Evolutionary conservation across 495 filamentous ascomycete species (phyloP), one percentile per base, ranked within the genome.

Genomic region (Talaromyces ruber): DNA sequence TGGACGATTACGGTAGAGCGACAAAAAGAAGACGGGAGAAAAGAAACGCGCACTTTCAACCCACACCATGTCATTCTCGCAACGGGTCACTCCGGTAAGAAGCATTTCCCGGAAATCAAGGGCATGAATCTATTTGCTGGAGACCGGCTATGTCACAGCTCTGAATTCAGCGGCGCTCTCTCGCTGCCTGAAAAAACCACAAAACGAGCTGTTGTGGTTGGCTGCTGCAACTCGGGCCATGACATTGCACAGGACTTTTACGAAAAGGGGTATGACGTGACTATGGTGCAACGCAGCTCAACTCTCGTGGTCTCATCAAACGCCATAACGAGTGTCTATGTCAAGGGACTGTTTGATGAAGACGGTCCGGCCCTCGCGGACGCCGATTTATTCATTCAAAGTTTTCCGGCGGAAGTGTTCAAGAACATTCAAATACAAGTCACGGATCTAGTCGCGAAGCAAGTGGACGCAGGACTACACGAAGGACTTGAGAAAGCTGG

Each of bases 211-310:
- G 73, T 93, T 16, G 83, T 96, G 0, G 84, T 96, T 4, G 91
- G 91, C 3, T 88, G 85, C 58, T 89, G 91, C 67, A 94, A 92
- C 68, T 92, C 88, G 14, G 84, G 82, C n/a, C 87, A 93, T 65
- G 91, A 95, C 67, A 95, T 95, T 64, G 86, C 88, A 11, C 88
- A 93, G 68, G 88, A 93, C 67, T 93, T 80, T 67, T 86, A 86
- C 69, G 88, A 93, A 63, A 86, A 89, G 30, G 91, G 91, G 0
- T 73, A 74, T 32, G 79, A 88, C 28, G 87, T 93, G 4, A 93
- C 90, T 21, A 84, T 96, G 71, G 72, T 96, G 3, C 91, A 96
- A 73, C 83, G 91, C 11, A 85, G 86, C 0, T 84, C 84, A 4
- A 93, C 91, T 0, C 86, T 82, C 63, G 87, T 96, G 12, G 74